A percentile compares a stretch with the other conserved stretches of the same genome.
Evolutionary conservation across 2,329 filamentous ascomycete genomes (phyloP).

Genomic region (Cladophialophora psammophila): DNA sequence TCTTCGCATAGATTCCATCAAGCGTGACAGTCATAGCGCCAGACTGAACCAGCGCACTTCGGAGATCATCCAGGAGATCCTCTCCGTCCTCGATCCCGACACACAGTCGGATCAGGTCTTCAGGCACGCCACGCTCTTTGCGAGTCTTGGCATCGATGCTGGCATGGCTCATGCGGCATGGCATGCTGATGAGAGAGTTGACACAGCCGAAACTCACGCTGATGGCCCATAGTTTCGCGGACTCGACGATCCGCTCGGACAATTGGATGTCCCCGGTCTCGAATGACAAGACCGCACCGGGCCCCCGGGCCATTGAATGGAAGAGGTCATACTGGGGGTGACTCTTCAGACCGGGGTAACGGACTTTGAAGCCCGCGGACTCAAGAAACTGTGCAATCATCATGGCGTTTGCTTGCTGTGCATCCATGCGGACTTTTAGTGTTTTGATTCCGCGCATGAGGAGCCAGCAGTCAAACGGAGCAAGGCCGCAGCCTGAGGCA

Average conservation of each 20-base stretch:
- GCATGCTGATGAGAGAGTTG: conserved; percentile 98
- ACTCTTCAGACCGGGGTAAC: conserved; percentile 91
- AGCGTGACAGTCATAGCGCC: conserved; percentile 87
- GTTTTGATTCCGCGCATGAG: conserved; percentile 97
- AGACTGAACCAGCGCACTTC: conserved; percentile 89
- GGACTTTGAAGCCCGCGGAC: conserved; percentile 87
- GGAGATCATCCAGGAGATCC: conserved; percentile 92
- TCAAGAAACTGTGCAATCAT: conserved; percentile 81
- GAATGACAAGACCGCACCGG: conserved; percentile 93
- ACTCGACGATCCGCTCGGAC: conserved; percentile 93
- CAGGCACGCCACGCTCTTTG: conserved; percentile 86
- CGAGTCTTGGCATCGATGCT: conserved; percentile 96
- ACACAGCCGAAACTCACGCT: conserved; percentile 98
- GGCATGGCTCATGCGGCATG: conserved; percentile 98
- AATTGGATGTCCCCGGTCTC: conserved; percentile 87
- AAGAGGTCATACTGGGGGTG: conserved; percentile 97
- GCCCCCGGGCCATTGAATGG: conserved; percentile 92
- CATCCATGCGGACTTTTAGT: conserved; percentile 96
- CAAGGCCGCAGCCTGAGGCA: conserved; percentile 89
- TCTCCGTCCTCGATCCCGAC: conserved; percentile 94
- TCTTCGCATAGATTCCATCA: conserved; percentile 76
- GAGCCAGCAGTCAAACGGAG: conserved; percentile 94
- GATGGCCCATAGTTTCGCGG: conserved; percentile 89
- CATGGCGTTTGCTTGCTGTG: conserved; percentile 92
- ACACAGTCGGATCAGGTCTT: conserved; percentile 94